Percentiles rank a stretch among this genome's conserved stretches.
Evolutionary conservation across 306 rosid genomes (phyloP).

Genomic region (Carpinus fangiana): DNA sequence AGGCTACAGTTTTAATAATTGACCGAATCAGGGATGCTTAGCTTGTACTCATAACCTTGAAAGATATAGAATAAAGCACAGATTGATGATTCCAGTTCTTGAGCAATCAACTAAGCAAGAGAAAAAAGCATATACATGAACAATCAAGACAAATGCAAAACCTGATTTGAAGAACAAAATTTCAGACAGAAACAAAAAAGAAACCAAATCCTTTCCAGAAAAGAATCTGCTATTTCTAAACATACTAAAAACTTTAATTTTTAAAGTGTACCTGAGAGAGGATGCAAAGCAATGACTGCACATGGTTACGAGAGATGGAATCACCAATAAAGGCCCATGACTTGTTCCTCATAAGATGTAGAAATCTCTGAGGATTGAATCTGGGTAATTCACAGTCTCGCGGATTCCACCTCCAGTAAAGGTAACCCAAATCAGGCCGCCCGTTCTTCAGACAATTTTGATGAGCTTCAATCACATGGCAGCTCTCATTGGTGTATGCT

Average conservation of each 20-base stretch:
- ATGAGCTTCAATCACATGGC: slow-evolving; percentile 62
- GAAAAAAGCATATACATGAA: neutral
- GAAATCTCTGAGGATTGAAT: slow-evolving; percentile 60
- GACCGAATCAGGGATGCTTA: neutral
- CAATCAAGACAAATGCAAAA: neutral
- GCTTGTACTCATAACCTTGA: neutral
- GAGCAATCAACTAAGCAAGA: neutral
- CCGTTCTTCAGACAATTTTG: slow-evolving; percentile 85
- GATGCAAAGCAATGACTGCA: slow-evolving; percentile 72
- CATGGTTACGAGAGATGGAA: slow-evolving; percentile 85
- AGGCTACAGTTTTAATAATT: neutral
- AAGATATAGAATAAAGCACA: neutral
- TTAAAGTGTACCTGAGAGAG: slow-evolving; percentile 62
- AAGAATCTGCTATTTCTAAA: neutral
- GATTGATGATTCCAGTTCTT: neutral
- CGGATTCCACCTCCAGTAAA: slow-evolving; percentile 84
- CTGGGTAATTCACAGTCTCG: slow-evolving; percentile 56
- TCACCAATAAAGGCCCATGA: slow-evolving; percentile 77
- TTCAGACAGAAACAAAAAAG: neutral
- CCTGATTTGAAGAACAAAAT: neutral
- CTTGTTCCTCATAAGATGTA: slow-evolving; percentile 61
- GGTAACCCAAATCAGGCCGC: slow-evolving; percentile 69
- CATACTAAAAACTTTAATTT: slow-evolving; percentile 1
- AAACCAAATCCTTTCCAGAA: neutral
- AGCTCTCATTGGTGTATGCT: slow-evolving; percentile 67